Conservation (phyloP, 352 stramenopile genomes). For the Globisporangium heterothallicum region DNA sequence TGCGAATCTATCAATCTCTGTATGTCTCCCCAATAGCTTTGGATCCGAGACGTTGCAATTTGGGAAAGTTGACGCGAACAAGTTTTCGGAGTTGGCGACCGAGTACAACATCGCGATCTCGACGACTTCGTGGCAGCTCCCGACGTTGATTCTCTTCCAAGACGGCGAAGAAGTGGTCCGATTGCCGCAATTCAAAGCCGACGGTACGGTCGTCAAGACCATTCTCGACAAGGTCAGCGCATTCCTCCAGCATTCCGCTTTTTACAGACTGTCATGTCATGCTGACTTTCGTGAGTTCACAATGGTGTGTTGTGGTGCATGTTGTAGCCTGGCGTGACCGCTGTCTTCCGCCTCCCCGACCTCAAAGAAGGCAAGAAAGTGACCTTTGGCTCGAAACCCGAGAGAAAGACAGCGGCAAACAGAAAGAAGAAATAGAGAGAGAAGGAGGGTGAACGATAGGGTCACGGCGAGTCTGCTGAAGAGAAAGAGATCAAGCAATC, state of each 20-base stretch:
- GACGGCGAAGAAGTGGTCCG: constrained; percentile 48
- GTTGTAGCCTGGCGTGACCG: constrained; percentile 33
- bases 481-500: no score
- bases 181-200: constrained; percentile 46
- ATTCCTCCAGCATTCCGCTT: background rate
- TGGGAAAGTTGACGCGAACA: constrained; percentile 58
- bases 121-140: constrained; percentile 59
- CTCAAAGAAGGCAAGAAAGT: constrained; percentile 44
- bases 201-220: constrained; percentile 51
- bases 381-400: constrained; percentile 12
- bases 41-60: constrained; percentile 50
- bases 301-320: background rate
- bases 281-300: background rate
- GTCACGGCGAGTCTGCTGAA: no score
- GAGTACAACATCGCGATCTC: constrained; percentile 60
- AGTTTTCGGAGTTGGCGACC: constrained; percentile 53
- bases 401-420: constrained; percentile 1
- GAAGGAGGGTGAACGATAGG: no score
- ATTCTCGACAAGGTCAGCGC: constrained; percentile 48
- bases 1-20: background rate
- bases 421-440: constrained; percentile 6
- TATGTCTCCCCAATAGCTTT: constrained; percentile 21
- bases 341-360: constrained; percentile 50
- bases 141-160: constrained; percentile 73
- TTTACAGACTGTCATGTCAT: background rate